Evolutionary conservation across 2,329 filamentous ascomycete genomes (phyloP), one percentile per base, ranked within the genome.

Genomic region (Colletotrichum scovillei): DNA sequence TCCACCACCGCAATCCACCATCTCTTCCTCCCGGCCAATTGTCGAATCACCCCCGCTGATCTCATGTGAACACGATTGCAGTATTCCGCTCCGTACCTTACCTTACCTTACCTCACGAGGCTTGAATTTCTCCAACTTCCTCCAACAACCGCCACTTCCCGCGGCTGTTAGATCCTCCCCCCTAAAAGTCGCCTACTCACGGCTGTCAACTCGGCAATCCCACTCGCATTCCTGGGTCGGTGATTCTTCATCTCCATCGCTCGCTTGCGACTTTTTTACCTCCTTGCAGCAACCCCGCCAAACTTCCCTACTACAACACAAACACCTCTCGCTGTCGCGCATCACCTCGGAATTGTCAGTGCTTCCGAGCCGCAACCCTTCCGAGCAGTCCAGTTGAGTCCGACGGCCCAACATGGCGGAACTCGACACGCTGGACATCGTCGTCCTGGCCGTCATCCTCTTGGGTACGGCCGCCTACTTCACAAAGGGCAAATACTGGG

Each of bases 401-500:
- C 60, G 55, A 66, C 67, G 55, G 60, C 60, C 60, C 70, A 70
- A 28, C 79, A 98, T 99, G 97, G 95, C 96, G 78, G 94, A 98
- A 89, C 92, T 99, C 82, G 97, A 99, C 83, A 97, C 95, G 30
- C 88, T 99, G 86, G 97, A 99, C 89, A 89, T 98, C 79, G 84
- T 98, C 79, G 97, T 99, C 88, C 93, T 99, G 77, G 91, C 91
- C 75, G 91, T 91, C 72, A 92, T 99, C 78, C 89, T 98, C 69
- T 83, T 97, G 72, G 97, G 95, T 77, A 98, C 95, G 60, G 82
- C 95, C 74, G 97, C 96, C 81, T 99, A 98, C 86, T 97, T 99
- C 86, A 98, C 97, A 77, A 99, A 99, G 83, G 97, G 97, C 80
- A 97, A 93, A 76, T 92, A 97, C 83, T 99, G 95, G 95, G 95